These are phyloP conservation scores for Xylaria sp. DNA, from an alignment of 2,329 filamentous ascomycete genomes.

Conservation along the genomic window DNA sequence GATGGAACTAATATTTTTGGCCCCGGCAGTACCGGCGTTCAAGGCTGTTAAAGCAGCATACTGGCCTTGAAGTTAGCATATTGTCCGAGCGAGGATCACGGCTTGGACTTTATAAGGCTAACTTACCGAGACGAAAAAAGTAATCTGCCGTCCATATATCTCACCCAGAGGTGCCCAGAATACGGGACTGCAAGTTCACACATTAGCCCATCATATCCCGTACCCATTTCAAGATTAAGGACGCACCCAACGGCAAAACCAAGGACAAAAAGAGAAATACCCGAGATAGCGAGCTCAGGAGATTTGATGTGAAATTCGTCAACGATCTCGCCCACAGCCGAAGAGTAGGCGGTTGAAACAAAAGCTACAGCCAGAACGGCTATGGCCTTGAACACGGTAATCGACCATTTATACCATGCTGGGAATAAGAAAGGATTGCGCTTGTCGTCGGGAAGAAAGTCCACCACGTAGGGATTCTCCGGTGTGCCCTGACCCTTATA, in stretches of 20 bases:
- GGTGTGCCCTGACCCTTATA: slow-evolving; percentile 72
- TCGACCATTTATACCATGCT: slow-evolving; percentile 67
- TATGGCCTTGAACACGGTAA: slow-evolving; percentile 71
- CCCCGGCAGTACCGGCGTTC: slow-evolving; percentile 65
- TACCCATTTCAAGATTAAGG: slow-evolving; percentile 66
- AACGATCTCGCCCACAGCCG: slow-evolving; percentile 65
- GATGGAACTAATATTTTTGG: slow-evolving; percentile 64
- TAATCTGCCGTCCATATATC: slow-evolving; percentile 65
- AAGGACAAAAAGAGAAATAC: slow-evolving; percentile 67
- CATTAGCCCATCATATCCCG: slow-evolving; percentile 51
- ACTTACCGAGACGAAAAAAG: slow-evolving; percentile 62
- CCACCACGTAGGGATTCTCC: slow-evolving; percentile 74
- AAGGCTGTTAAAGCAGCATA: slow-evolving; percentile 67
- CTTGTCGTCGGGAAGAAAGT: slow-evolving; percentile 73
- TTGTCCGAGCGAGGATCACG: not conserved
- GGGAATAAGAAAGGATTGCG: slow-evolving; percentile 73
- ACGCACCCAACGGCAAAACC: slow-evolving; percentile 60
- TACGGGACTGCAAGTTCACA: slow-evolving; percentile 55
- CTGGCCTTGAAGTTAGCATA: slow-evolving; percentile 25
- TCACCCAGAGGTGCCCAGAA: slow-evolving; percentile 75
- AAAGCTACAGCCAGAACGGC: slow-evolving; percentile 77
- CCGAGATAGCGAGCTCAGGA: slow-evolving; percentile 61
- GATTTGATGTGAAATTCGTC: slow-evolving; percentile 61
- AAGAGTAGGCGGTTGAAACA: slow-evolving; percentile 74
- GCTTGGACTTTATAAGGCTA: not conserved